These are phyloP conservation scores for Cymbopogon flexuosus DNA, from an alignment of 202 grass and related monocot genomes.

Conservation along the genomic window DNA sequence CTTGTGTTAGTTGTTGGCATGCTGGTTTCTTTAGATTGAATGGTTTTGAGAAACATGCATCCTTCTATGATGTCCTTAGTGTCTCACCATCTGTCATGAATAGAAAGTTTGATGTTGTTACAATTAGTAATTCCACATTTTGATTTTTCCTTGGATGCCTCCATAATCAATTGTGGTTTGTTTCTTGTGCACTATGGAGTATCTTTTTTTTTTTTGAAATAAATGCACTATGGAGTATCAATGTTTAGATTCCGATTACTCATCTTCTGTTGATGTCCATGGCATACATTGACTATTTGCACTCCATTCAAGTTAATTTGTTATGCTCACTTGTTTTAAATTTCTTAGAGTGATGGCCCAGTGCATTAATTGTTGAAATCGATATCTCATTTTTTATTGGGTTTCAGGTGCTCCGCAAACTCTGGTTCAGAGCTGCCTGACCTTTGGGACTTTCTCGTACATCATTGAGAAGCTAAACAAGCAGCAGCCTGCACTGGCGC, in stretches of 20 bases:
- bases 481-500: constrained; percentile 64
- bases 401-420: constrained; percentile 71
- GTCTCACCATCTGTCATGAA: neutral
- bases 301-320: neutral
- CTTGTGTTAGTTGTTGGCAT: constrained; percentile 20
- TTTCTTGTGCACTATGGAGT: neutral
- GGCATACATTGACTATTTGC: neutral
- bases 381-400: neutral
- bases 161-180: neutral
- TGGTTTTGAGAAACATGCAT: neutral
- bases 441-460: constrained; percentile 89
- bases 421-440: constrained; percentile 81
- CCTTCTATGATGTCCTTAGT: neutral
- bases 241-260: neutral
- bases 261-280: neutral
- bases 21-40: constrained; percentile 6
- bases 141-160: neutral
- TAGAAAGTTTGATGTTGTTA: neutral
- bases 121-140: neutral
- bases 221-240: too few species aligned
- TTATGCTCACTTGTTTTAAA: neutral
- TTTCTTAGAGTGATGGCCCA: neutral
- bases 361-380: neutral
- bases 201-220: too few species aligned
- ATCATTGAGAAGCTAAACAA: constrained; percentile 89